Base-by-base conservation (phyloP, 2,329 filamentous ascomycete species). In the Sarocladium kiliense region DNA sequence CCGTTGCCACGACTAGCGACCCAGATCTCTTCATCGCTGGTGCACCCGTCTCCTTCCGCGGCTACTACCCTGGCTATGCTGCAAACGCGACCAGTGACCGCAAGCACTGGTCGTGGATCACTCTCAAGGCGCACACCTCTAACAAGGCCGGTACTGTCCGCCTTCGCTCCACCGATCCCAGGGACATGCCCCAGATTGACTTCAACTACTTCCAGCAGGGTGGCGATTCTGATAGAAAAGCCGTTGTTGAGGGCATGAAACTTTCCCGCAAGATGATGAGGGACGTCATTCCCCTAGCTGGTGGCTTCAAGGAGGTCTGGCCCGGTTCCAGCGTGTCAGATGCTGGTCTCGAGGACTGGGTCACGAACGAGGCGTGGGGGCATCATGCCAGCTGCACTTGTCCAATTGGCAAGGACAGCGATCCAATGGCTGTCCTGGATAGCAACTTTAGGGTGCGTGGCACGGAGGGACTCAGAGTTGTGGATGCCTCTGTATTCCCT, bases 91-190 rank as follows among this genome's bases (percentile, higher is more conserved):
- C 66, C 18, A 59, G 59, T 2, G 61, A 66, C 7, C 70, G 57
- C 63, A 71, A 74, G 57, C 73, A 75, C 64, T 75, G 70, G 68
- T 66, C 65, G 16, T 76, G 72, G 71, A 63, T 68, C 23, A 27
- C 21, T 6, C 64, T 89, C 54, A 86, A 87, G 67, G 77, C 80
- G 0, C 83, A 86, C 62, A 76, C 82, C 0, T 77, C 79, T 51
- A 87, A 88, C 54, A 69, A 64, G 2, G 77, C 77, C 9, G 86
- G 87, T 14, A 79, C 75, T 1, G 85, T 89, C 3, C 76, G 66
- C 4, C 77, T 89, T 4, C 72, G 72, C 10, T 83, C 80, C 0
- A 68, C 76, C 0, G 78, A 88, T 63, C 85, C 86, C 1, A 77
- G 78, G 2, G 84, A 87, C 54, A 71, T 75, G 2, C 86, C 86